A percentile compares a stretch with the other conserved stretches of the same genome.
Evolutionary conservation across 108 stramenopile genomes (phyloP).

Genomic region (Epithemia pelagica): DNA sequence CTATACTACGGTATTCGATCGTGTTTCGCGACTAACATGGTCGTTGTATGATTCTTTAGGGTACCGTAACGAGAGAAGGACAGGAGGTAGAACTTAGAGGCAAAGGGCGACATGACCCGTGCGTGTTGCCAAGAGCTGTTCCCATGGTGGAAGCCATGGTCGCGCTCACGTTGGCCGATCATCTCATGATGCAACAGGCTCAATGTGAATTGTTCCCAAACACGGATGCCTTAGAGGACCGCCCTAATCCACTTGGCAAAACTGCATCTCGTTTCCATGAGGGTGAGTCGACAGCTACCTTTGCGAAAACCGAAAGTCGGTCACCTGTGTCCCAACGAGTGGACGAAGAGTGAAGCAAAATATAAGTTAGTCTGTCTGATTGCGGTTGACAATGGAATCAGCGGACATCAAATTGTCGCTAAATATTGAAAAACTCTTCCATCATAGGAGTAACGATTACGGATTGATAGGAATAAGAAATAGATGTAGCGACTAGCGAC

Average conservation of each 20-base stretch:
- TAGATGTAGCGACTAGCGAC: no score
- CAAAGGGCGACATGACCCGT: conserved; percentile 98
- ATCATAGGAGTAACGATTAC: no score
- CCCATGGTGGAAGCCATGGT: conserved; percentile 99
- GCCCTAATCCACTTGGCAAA: conserved; percentile 84
- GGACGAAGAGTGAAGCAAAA: conserved; percentile 63
- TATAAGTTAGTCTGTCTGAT: no score
- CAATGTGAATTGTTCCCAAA: conserved; percentile 84
- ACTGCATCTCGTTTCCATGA: conserved; percentile 26
- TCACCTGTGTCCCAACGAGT: conserved; percentile 57
- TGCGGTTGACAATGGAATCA: no score
- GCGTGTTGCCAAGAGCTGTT: conserved; percentile 95
- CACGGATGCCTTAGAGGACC: conserved; percentile 43
- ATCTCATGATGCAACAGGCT: conserved; percentile 90
- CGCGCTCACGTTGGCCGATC: conserved; percentile 90
- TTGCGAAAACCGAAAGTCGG: conserved; percentile 14
- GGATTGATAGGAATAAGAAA: no score
- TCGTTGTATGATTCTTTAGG: conserved; percentile 37
- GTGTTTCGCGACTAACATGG: not conserved
- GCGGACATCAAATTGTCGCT: no score
- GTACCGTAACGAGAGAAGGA: conserved; percentile 92
- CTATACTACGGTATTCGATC: no score
- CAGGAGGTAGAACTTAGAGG: conserved; percentile 90
- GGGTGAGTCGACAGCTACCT: conserved; percentile 23
- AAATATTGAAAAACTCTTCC: no score